Conservation (phyloP, 495 filamentous ascomycete species). For the Cercophora scortea region DNA sequence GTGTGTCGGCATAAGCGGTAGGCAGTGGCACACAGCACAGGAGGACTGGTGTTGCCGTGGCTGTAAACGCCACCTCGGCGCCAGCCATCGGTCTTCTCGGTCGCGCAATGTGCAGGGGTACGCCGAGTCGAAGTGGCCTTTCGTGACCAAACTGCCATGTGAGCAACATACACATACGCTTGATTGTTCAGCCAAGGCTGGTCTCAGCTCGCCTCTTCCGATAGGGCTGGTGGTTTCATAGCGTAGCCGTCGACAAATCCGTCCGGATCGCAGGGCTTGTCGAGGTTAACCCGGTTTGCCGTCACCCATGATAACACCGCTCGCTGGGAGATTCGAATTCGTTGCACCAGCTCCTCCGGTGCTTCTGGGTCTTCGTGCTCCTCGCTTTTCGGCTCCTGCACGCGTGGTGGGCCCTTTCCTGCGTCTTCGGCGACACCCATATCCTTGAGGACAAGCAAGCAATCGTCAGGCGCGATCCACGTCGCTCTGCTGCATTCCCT, state of each 20-base stretch:
- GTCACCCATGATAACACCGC: slow-evolving; percentile 48
- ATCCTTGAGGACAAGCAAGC: slow-evolving; percentile 65
- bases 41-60: too few species aligned
- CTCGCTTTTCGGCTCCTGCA: slow-evolving; percentile 6
- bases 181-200: neutral
- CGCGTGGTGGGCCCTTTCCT: slow-evolving; percentile 32
- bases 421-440: slow-evolving; percentile 67
- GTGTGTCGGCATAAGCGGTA: too few species aligned
- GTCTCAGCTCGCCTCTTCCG: slow-evolving; percentile 14
- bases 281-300: slow-evolving; percentile 36
- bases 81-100: too few species aligned
- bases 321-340: slow-evolving; percentile 46
- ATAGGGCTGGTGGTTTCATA: slow-evolving; percentile 15
- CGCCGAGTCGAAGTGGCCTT: too few species aligned
- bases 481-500: slow-evolving; percentile 47
- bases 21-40: too few species aligned
- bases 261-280: slow-evolving; percentile 44
- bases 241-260: slow-evolving; percentile 50
- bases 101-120: too few species aligned
- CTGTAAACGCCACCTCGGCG: too few species aligned
- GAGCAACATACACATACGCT: neutral
- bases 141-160: too few species aligned
- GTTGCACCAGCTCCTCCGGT: slow-evolving; percentile 27
- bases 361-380: neutral
- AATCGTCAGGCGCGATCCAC: slow-evolving; percentile 76